Evolutionary conservation across 2,329 filamentous ascomycete species (phyloP).

Genomic region (Monosporascus sp.): DNA sequence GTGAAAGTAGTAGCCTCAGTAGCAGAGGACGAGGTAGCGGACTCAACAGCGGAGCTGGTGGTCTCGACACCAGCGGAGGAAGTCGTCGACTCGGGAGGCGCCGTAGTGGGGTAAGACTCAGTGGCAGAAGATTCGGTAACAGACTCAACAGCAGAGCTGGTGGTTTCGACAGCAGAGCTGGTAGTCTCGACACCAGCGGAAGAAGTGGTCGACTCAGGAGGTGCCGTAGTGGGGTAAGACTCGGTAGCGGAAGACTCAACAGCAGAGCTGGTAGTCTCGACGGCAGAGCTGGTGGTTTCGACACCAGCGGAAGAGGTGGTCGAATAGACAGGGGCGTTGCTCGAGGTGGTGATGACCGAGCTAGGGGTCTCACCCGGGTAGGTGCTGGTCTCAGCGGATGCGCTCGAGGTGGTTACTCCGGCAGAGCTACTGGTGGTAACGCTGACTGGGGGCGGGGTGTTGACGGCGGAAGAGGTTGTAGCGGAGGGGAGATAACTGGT

Average conservation of each 20-base stretch:
- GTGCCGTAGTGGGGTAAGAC: conserved; percentile 4
- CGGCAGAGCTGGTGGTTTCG: conserved; percentile 4
- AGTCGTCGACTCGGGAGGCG: conserved; percentile 7
- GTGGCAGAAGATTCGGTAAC: conserved; percentile 21
- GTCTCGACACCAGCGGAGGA: conserved; percentile 3
- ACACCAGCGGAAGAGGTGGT: conserved; percentile 11
- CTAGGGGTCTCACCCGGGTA: conserved; percentile 1
- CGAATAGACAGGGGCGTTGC: conserved; percentile 8
- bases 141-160: conserved; percentile 1
- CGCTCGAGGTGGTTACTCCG: conserved; percentile 16
- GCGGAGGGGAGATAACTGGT: conserved; percentile 9
- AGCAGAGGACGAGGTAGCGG: conserved; percentile 10
- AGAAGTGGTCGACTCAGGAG: conserved; percentile 6
- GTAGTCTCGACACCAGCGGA: conserved; percentile 5
- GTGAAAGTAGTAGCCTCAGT: conserved; percentile 5
- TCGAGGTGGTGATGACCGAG: conserved; percentile 7
- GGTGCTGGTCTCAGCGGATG: conserved; percentile 5
- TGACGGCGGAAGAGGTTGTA: conserved; percentile 12
- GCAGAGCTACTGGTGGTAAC: conserved; percentile 10
- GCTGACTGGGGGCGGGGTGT: conserved; percentile 10
- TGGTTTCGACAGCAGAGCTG: conserved; percentile 13
- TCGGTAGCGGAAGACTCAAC: not conserved
- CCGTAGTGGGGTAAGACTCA: conserved; percentile 3
- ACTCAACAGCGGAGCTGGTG: conserved; percentile 15
- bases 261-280: conserved; percentile 4